phyloP scores from a whole-genome alignment of 108 stramenopile genomes.

The Discostella pseudostelligera region DNA sequence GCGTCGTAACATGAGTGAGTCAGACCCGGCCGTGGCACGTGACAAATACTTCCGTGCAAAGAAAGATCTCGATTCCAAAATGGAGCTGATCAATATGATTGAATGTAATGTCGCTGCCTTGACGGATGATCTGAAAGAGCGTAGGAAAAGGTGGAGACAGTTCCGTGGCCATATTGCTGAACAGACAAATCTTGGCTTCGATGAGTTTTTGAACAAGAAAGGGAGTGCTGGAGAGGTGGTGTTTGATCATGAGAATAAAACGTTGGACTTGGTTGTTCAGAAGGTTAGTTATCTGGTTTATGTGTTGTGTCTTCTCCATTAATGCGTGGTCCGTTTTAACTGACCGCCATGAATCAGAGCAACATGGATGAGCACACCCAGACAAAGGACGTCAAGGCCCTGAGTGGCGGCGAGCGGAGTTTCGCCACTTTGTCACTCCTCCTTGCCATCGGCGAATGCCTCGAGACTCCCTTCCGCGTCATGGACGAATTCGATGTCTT shows the following conservation, averaged over 20 bases:
- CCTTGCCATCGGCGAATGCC: slow-evolving; percentile 84
- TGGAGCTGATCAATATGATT: slow-evolving; percentile 55
- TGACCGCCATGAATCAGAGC: slow-evolving; percentile 33
- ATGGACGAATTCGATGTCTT: slow-evolving; percentile 99
- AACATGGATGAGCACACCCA: slow-evolving; percentile 56
- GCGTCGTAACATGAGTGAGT: slow-evolving; percentile 53
- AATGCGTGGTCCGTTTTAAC: no score
- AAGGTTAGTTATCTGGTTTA: slow-evolving; percentile 33
- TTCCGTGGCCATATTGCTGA: slow-evolving; percentile 63
- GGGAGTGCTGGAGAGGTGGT: slow-evolving; percentile 68
- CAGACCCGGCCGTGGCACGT: slow-evolving; percentile 60
- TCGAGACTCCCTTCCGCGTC: slow-evolving; percentile 96
- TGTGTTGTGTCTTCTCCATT: no score
- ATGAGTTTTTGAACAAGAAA: slow-evolving; percentile 77
- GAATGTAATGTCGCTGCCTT: slow-evolving; percentile 35
- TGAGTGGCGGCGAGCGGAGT: slow-evolving; percentile 85
- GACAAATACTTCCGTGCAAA: slow-evolving; percentile 69
- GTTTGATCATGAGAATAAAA: slow-evolving; percentile 67
- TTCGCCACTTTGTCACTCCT: slow-evolving; percentile 90
- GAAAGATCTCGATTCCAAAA: slow-evolving; percentile 55
- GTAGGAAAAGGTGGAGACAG: slow-evolving; percentile 56
- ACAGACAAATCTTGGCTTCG: slow-evolving; percentile 62
- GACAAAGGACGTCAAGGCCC: slow-evolving; percentile 82
- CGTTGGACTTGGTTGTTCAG: slow-evolving; percentile 69
- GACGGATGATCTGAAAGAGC: slow-evolving; percentile 47